phyloP scores from a whole-genome alignment of 1,139 yeast species.

The Candida sanyaensis region DNA sequence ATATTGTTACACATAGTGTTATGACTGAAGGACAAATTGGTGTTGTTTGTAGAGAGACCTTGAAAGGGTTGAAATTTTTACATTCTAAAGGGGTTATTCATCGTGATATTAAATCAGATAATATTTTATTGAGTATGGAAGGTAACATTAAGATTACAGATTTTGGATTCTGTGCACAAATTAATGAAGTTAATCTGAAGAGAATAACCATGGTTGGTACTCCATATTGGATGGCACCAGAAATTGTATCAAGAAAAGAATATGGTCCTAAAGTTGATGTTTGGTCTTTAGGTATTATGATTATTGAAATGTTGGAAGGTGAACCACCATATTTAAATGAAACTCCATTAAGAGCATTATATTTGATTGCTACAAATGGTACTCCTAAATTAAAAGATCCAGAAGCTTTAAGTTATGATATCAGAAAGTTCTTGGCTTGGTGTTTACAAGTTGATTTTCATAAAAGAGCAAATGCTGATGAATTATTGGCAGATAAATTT shows the following conservation, averaged over 20 bases:
- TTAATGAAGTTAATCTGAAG: conserved; percentile 80
- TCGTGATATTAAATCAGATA: conserved; percentile 94
- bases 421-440: conserved; percentile 72
- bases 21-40: conserved; percentile 99
- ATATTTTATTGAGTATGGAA: conserved; percentile 74
- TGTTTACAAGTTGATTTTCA: conserved; percentile 86
- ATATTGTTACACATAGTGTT: conserved; percentile 91
- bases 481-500: conserved; percentile 72
- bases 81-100: conserved; percentile 95
- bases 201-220: conserved; percentile 99
- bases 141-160: conserved; percentile 92
- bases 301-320: conserved; percentile 98
- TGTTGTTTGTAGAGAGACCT: conserved; percentile 90
- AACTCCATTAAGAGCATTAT: conserved; percentile 88
- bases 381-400: conserved; percentile 93
- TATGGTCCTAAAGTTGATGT: conserved; percentile 97
- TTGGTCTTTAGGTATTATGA: conserved; percentile 98
- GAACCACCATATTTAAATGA: conserved; percentile 98
- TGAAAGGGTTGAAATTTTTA: conserved; percentile 80
- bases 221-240: conserved; percentile 99
- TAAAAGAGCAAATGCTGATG: conserved; percentile 78
- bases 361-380: conserved; percentile 93
- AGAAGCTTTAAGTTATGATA: conserved; percentile 66
- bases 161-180: conserved; percentile 94
- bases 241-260: conserved; percentile 89